Evolutionary conservation across 148 eudicot species (phyloP).

Genomic region (Chenopodium suecicum): DNA sequence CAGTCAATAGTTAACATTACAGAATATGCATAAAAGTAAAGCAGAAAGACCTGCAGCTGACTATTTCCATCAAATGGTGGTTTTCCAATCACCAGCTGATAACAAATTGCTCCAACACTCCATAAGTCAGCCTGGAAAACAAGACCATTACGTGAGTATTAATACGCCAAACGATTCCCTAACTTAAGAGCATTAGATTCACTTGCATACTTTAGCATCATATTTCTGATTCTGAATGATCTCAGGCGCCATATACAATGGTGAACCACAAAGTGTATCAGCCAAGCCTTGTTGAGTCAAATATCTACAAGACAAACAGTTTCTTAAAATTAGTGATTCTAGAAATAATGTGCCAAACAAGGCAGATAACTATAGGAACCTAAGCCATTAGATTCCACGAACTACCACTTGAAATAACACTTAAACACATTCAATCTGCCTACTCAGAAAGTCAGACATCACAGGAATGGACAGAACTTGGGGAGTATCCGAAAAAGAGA

Average conservation of each 20-base stretch:
- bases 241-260: constrained; percentile 58
- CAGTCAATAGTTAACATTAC: not conserved
- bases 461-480: too few relatives aligned
- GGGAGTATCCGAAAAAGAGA: too few relatives aligned
- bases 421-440: not conserved
- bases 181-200: constrained; percentile 11
- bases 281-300: constrained; percentile 50
- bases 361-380: not conserved
- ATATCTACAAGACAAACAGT: constrained; percentile 36
- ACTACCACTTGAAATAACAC: not conserved
- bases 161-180: not conserved
- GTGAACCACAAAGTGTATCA: constrained; percentile 57
- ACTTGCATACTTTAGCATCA: constrained; percentile 45
- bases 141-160: not conserved
- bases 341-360: not conserved
- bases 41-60: constrained; percentile 35
- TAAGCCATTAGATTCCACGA: not conserved
- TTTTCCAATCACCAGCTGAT: constrained; percentile 49
- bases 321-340: not conserved
- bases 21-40: not conserved
- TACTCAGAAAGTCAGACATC: not conserved
- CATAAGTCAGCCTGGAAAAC: constrained; percentile 52
- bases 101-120: constrained; percentile 57
- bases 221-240: constrained; percentile 51
- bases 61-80: constrained; percentile 48